A percentile compares a stretch with the other conserved stretches of the same genome.
phyloP scores from a whole-genome alignment of 202 grass and related monocot species.

The Setaria viridis region DNA sequence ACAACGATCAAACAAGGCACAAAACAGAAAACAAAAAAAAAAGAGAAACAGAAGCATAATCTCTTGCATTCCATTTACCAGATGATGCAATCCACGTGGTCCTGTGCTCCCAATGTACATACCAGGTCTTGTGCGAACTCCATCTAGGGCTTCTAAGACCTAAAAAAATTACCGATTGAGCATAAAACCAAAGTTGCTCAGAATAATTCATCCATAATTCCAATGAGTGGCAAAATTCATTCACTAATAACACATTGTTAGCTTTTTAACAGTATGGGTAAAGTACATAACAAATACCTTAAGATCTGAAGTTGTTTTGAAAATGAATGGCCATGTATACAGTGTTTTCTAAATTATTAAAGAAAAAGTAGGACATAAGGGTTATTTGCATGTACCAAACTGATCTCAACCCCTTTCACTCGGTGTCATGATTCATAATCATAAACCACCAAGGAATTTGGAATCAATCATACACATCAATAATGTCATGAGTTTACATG shows the following conservation, averaged over 20 bases:
- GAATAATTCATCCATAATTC: neutral
- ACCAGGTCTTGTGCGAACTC: constrained; percentile 95
- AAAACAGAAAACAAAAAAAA: constrained; percentile 33
- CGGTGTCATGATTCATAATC: neutral
- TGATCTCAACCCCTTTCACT: neutral
- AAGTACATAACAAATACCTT: neutral
- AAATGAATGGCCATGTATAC: constrained; percentile 15
- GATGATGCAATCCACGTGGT: constrained; percentile 90
- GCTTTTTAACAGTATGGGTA: neutral
- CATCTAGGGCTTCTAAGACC: constrained; percentile 97
- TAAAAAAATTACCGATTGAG: constrained; percentile 43
- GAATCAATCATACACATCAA: neutral
- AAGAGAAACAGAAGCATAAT: constrained; percentile 33
- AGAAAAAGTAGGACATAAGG: neutral
- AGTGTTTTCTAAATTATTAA: neutral
- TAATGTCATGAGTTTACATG: constrained; percentile 13
- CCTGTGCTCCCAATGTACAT: constrained; percentile 99
- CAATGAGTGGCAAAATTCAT: neutral
- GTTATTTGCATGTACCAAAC: neutral
- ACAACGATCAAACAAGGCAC: constrained; percentile 28
- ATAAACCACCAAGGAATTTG: constrained; percentile 10
- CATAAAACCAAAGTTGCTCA: constrained; percentile 26
- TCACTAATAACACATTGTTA: constrained; percentile 19
- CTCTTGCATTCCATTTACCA: constrained; percentile 60
- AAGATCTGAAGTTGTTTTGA: neutral